Evolutionary conservation across 805 yeast species (phyloP).

Genomic region (Suhomyces vadensis): DNA sequence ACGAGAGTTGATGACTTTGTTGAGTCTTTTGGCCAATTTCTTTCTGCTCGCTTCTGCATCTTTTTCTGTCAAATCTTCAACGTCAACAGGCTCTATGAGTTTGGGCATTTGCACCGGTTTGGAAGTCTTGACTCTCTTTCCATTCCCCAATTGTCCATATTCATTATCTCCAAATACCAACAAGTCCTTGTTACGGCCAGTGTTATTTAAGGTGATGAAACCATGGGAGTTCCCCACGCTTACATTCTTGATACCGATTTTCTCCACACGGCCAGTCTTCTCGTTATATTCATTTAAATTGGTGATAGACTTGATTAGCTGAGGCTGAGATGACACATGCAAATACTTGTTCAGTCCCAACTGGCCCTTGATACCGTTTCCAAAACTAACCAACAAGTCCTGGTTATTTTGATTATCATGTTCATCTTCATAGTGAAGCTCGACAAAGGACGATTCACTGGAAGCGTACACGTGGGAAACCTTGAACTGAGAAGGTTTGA

Average conservation of each 20-base stretch:
- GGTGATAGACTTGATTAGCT: conserved; percentile 50
- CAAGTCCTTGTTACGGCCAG: conserved; percentile 51
- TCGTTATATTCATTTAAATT: conserved; percentile 59
- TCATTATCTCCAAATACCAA: conserved; percentile 84
- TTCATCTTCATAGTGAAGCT: conserved; percentile 24
- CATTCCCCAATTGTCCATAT: conserved; percentile 81
- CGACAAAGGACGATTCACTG: conserved; percentile 52
- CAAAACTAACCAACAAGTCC: conserved; percentile 58
- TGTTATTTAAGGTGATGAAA: conserved; percentile 56
- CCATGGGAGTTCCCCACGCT: conserved; percentile 66
- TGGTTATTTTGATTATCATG: conserved; percentile 15
- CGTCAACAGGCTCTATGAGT: conserved; percentile 55
- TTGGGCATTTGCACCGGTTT: conserved; percentile 57
- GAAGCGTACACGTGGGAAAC: conserved; percentile 65
- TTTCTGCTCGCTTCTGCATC: conserved; percentile 13
- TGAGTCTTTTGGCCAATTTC: conserved; percentile 30
- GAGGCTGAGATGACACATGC: conserved; percentile 72
- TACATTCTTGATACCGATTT: conserved; percentile 53
- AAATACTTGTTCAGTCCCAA: conserved; percentile 75
- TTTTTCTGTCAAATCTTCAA: conserved; percentile 11
- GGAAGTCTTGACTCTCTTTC: conserved; percentile 61
- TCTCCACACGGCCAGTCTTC: conserved; percentile 35
- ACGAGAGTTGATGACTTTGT: conserved; percentile 41
- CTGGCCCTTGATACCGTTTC: conserved; percentile 84
- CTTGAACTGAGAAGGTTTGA: conserved; percentile 44